These are phyloP conservation scores for Eurotiales sp. DNA, from an alignment of 2,329 filamentous ascomycete genomes.

Conservation along the genomic window DNA sequence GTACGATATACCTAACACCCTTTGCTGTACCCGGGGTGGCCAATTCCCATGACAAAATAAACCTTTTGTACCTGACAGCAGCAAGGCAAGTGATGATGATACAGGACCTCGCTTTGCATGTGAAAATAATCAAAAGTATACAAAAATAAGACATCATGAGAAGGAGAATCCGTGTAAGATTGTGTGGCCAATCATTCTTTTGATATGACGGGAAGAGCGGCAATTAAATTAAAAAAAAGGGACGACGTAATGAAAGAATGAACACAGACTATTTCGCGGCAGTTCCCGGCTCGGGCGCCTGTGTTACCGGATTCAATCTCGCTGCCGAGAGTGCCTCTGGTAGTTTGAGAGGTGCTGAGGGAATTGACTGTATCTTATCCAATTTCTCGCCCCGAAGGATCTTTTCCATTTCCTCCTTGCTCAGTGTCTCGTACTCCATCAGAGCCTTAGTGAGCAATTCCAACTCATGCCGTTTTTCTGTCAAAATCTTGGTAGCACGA, in stretches of 20 bases:
- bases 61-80: no score
- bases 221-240: background rate
- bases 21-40: background rate
- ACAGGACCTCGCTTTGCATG: background rate
- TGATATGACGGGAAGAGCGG: background rate
- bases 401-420: conserved; percentile 83
- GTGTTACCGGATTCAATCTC: conserved; percentile 24
- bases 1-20: no score
- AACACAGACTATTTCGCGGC: conserved; percentile 4
- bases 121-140: background rate
- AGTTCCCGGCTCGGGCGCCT: conserved; percentile 8
- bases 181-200: background rate
- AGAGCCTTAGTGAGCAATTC: conserved; percentile 85
- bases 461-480: conserved; percentile 73
- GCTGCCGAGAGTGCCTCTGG: conserved; percentile 49
- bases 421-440: conserved; percentile 89
- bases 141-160: background rate
- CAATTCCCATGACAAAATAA: no score
- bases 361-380: conserved; percentile 59
- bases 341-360: conserved; percentile 58
- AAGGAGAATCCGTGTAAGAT: background rate
- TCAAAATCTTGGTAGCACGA: conserved; percentile 68
- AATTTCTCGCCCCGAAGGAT: conserved; percentile 84
- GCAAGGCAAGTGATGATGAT: no score
- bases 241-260: conserved; percentile 2